Evolutionary conservation across 768 basidiomycete species (phyloP), one percentile per base, ranked within the genome.

Genomic region (Phylloporus scabripes): DNA sequence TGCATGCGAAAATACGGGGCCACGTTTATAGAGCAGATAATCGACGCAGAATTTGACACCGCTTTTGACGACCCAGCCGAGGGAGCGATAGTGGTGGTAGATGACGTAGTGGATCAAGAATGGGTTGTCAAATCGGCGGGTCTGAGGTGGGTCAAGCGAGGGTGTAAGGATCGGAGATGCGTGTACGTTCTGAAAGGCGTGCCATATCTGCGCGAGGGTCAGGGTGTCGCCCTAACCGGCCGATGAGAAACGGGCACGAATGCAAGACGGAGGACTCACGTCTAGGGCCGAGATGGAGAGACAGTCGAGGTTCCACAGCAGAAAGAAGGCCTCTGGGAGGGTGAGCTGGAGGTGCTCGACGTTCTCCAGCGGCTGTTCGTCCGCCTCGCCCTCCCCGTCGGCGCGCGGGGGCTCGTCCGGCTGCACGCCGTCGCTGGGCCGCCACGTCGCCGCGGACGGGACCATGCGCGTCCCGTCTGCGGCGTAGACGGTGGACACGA

Each of bases 21-120:
- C 96, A 11, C 89, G 80, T 58, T 91, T 93, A 67, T 99, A 99
- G 23, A 98, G 70, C 9, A 99, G 78, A 70, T 87, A 93, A 61
- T 99, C 96, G 33, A 87, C 87, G 59, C 94, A 97, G 68, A 99
- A 99, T 67, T 99, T 99, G 74, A 96, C 83, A 1, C 96, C 96
- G 24, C 83, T 82, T 67, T 93, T 92, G 54, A 96, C 84, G 17
- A 97, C 90, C 96, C 95, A 99, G 21, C 96, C 96, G 7, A 98
- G 76, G 4, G 93, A 92, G 14, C 95, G 82, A 62, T 88, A 98
- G 67, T 98, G 93, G 64, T 98, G 95, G 60, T 94, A 96, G 3
- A 81, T 82, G 42, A 85, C 82, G 59, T 97, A 99, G 60, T 89
- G 79, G 34, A 98, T 74, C 21, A 99, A 70, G 70, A 97, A 94